Conservation (phyloP, 768 basidiomycete genomes). For the Mycena rebaudengoi region DNA sequence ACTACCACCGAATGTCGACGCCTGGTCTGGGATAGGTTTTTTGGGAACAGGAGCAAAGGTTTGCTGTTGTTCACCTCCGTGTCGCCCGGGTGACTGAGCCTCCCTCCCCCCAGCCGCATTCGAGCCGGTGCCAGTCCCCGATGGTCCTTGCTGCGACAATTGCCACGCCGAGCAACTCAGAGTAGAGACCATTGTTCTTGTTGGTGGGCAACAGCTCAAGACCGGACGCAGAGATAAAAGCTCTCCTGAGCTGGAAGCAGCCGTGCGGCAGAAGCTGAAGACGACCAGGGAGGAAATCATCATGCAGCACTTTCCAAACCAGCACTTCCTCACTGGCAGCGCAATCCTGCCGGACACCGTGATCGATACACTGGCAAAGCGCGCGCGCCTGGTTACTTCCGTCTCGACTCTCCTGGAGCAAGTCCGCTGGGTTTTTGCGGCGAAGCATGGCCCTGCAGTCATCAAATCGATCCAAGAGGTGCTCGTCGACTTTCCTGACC, state of each 20-base stretch:
- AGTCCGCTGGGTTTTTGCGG: neutral
- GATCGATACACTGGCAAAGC: conserved; percentile 2
- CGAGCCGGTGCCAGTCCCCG: neutral
- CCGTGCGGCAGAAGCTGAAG: neutral
- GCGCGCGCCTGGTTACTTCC: conserved; percentile 1
- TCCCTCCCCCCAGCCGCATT: too few species aligned
- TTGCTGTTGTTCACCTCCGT: neutral
- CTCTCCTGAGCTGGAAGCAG: conserved; percentile 1
- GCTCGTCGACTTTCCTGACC: conserved; percentile 1
- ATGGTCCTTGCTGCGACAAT: conserved; percentile 13
- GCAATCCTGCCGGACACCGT: conserved; percentile 4
- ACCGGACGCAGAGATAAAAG: conserved; percentile 6
- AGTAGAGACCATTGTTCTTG: neutral
- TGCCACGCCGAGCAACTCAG: conserved; percentile 2
- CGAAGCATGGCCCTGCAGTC: neutral
- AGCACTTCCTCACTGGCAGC: conserved; percentile 13
- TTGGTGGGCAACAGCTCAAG: neutral
- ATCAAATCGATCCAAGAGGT: neutral
- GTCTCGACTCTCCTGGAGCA: neutral
- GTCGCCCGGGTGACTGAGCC: too few species aligned
- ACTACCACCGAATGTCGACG: conserved; percentile 10
- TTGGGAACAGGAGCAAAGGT: conserved; percentile 10
- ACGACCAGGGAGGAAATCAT: neutral
- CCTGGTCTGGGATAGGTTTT: conserved; percentile 9
- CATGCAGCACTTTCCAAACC: neutral